Conservation (phyloP, 768 basidiomycete genomes). For the Lyophyllum shimeji region DNA sequence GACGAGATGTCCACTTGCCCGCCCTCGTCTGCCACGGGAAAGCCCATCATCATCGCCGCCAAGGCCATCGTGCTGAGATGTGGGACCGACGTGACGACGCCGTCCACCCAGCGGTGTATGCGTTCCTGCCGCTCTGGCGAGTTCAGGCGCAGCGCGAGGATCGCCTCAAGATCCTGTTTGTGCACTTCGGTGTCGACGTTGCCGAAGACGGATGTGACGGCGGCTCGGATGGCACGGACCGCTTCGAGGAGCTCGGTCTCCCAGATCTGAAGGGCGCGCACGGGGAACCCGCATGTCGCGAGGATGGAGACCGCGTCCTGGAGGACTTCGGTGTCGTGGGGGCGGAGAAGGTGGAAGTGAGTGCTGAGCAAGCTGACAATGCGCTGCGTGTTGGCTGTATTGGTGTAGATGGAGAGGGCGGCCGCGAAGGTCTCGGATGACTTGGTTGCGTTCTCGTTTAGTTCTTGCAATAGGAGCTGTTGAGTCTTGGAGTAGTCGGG, state of each 20-base stretch:
- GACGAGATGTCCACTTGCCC: slow-evolving; percentile 50
- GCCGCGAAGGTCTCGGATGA: slow-evolving; percentile 53
- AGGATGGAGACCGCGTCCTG: slow-evolving; percentile 46
- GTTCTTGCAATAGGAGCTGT: slow-evolving; percentile 30
- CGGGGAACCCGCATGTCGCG: slow-evolving; percentile 25
- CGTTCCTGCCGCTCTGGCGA: slow-evolving; percentile 43
- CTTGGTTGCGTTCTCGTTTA: slow-evolving; percentile 42
- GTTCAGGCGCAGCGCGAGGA: slow-evolving; percentile 41
- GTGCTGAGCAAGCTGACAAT: slow-evolving; percentile 43
- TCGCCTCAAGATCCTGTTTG: slow-evolving; percentile 40
- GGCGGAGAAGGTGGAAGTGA: slow-evolving; percentile 57
- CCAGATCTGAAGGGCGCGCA: slow-evolving; percentile 40
- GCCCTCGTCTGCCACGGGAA: slow-evolving; percentile 32
- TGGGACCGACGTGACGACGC: slow-evolving; percentile 37
- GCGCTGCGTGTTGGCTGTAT: slow-evolving; percentile 30
- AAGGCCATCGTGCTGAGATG: slow-evolving; percentile 54
- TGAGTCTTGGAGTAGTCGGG: slow-evolving; percentile 31
- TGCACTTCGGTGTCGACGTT: slow-evolving; percentile 42
- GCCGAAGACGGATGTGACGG: slow-evolving; percentile 46
- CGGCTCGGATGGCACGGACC: slow-evolving; percentile 38
- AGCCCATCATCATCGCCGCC: slow-evolving; percentile 57
- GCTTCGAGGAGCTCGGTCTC: slow-evolving; percentile 54
- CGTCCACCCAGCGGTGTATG: slow-evolving; percentile 52
- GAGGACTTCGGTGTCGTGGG: slow-evolving; percentile 48
- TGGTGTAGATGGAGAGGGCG: slow-evolving; percentile 52